phyloP scores from a whole-genome alignment of 163 green algal genomes.

The Prototheca cutis region DNA sequence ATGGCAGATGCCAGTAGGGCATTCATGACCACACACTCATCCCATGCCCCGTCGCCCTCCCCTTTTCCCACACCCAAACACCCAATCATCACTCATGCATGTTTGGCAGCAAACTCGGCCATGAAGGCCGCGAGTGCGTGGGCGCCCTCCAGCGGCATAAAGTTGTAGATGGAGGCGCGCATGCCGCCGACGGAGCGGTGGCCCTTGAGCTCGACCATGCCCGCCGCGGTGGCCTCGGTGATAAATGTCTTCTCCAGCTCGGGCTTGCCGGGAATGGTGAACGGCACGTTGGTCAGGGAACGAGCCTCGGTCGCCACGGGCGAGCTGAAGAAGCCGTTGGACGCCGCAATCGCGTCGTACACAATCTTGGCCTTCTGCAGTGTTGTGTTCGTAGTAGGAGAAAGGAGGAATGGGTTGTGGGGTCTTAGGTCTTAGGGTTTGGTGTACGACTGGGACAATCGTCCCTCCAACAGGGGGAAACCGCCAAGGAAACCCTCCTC shows the following conservation, averaged over 20 bases:
- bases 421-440: too few species aligned
- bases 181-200: slow-evolving; percentile 97
- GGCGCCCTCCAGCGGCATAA: slow-evolving; percentile 89
- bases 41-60: too few species aligned
- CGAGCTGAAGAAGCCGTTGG: slow-evolving; percentile 86
- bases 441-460: too few species aligned
- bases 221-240: slow-evolving; percentile 53
- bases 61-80: too few species aligned
- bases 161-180: slow-evolving; percentile 98
- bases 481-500: too few species aligned
- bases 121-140: slow-evolving; percentile 84
- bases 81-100: slow-evolving; percentile 34
- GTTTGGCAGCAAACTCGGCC: slow-evolving; percentile 62
- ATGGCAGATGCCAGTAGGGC: too few species aligned
- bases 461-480: too few species aligned
- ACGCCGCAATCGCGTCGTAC: slow-evolving; percentile 86
- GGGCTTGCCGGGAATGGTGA: slow-evolving; percentile 83
- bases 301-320: slow-evolving; percentile 71
- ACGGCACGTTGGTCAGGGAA: slow-evolving; percentile 98
- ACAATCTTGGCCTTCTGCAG: slow-evolving; percentile 78
- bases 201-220: slow-evolving; percentile 91
- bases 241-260: slow-evolving; percentile 93
- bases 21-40: too few species aligned
- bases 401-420: too few species aligned
- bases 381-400: too few species aligned